phyloP scores from a whole-genome alignment of 805 yeast genomes.

The Metschnikowia corniflorae region DNA sequence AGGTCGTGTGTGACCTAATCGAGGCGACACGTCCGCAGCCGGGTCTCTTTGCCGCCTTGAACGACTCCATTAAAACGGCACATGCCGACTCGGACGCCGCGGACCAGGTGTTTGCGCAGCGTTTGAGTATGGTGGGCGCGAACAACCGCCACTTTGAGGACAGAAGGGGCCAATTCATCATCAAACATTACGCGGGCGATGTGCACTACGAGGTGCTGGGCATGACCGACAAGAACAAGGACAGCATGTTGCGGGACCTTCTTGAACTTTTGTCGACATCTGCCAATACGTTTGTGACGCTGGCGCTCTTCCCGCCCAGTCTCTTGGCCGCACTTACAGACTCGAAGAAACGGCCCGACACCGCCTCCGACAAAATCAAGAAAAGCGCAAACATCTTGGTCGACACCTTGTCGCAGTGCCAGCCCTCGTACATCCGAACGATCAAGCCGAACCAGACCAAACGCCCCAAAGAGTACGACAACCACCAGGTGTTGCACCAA shows the following conservation, averaged over 20 bases:
- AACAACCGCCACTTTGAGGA: constrained; percentile 84
- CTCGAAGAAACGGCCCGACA: constrained; percentile 80
- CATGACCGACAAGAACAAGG: constrained; percentile 97
- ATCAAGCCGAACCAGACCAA: constrained; percentile 95
- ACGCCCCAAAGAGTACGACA: constrained; percentile 86
- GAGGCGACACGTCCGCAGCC: constrained; percentile 89
- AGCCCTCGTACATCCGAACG: constrained; percentile 95
- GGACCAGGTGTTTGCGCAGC: constrained; percentile 91
- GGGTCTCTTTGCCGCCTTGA: constrained; percentile 92
- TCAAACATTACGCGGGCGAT: constrained; percentile 98
- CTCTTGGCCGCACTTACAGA: constrained; percentile 40
- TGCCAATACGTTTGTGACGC: constrained; percentile 63
- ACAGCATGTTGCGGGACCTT: constrained; percentile 84
- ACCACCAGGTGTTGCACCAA: constrained; percentile 88
- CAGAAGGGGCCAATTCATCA: constrained; percentile 79
- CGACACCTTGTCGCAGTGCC: constrained; percentile 83
- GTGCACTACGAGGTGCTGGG: constrained; percentile 85
- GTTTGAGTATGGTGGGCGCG: constrained; percentile 76
- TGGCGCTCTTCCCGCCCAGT: constrained; percentile 40
- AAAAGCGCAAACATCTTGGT: constrained; percentile 86
- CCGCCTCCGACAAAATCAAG: constrained; percentile 94
- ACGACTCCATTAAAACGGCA: constrained; percentile 96
- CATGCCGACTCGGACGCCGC: constrained; percentile 97
- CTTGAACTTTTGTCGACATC: constrained; percentile 76
- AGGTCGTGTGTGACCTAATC: constrained; percentile 93